Evolutionary conservation across 2,329 filamentous ascomycete genomes (phyloP).

Genomic region (Hawksworthiomyces lignivorus): DNA sequence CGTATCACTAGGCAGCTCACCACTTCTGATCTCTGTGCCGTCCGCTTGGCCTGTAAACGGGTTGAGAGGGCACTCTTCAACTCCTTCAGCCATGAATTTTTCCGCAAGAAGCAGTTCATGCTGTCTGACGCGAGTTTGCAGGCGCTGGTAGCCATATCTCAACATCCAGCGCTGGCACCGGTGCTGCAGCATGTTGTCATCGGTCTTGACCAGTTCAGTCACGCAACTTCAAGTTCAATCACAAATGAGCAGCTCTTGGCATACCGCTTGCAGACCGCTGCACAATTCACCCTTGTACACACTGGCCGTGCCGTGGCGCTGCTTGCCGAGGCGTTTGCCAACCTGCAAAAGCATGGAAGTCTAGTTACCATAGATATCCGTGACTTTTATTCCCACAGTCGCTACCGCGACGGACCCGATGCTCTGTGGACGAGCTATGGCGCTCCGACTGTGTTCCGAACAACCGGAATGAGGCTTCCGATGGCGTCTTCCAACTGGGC

Average conservation of each 20-base stretch:
- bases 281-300: slow-evolving; percentile 26
- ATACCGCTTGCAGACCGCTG: slow-evolving; percentile 1
- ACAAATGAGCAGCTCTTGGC: background rate
- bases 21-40: slow-evolving; percentile 45
- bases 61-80: slow-evolving; percentile 47
- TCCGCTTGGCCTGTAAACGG: slow-evolving; percentile 48
- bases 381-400: slow-evolving; percentile 45
- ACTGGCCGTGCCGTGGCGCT: slow-evolving; percentile 44
- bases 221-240: background rate
- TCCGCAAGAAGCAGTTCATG: slow-evolving; percentile 60
- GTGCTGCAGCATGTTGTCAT: slow-evolving; percentile 42
- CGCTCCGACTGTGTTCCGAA: slow-evolving; percentile 27
- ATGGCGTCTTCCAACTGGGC: too few relatives aligned
- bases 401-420: slow-evolving; percentile 38
- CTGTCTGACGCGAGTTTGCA: slow-evolving; percentile 48
- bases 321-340: slow-evolving; percentile 48
- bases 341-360: slow-evolving; percentile 47
- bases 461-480: too few relatives aligned
- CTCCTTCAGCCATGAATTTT: slow-evolving; percentile 54
- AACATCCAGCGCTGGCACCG: slow-evolving; percentile 31
- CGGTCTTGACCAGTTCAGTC: slow-evolving; percentile 28
- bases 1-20: slow-evolving; percentile 44
- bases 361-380: slow-evolving; percentile 52
- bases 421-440: slow-evolving; percentile 50
- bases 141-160: slow-evolving; percentile 44